Conservation (phyloP, 345 rosid genomes). For the Euphorbia pulcherrima region DNA sequence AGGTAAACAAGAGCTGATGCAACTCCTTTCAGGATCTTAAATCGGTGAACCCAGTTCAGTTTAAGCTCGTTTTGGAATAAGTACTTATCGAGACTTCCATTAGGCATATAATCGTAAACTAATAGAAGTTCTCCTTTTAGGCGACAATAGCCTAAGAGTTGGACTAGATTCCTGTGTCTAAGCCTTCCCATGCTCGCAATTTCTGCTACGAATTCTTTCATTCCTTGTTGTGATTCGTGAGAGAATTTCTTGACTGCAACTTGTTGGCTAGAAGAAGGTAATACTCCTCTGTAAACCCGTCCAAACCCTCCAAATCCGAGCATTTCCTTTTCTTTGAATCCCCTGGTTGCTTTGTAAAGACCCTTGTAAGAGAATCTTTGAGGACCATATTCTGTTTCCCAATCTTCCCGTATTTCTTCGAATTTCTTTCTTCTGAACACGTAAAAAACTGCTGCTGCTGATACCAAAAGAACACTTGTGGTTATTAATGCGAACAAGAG, state of each 20-base stretch:
- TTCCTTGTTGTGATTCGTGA: constrained; percentile 6
- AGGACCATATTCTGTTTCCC: constrained; percentile 6
- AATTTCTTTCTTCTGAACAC: neutral
- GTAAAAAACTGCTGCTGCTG: neutral
- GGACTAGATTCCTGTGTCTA: constrained; percentile 3
- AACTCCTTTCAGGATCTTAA: constrained; percentile 6
- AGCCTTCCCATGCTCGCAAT: constrained; percentile 5
- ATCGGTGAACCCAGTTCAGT: neutral
- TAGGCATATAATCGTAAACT: constrained; percentile 6
- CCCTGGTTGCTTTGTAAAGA: constrained; percentile 5
- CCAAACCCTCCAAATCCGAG: neutral
- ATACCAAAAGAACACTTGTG: neutral
- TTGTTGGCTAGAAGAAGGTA: neutral
- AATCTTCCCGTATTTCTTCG: neutral
- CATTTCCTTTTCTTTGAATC: neutral
- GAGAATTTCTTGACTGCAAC: constrained; percentile 1
- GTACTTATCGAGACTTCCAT: constrained; percentile 8
- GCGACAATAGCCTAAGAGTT: constrained; percentile 1
- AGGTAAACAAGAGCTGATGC: constrained; percentile 5
- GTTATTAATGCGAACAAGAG: neutral
- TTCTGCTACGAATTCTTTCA: constrained; percentile 3
- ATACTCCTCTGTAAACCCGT: neutral
- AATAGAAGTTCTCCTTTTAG: constrained; percentile 1
- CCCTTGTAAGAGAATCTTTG: constrained; percentile 1
- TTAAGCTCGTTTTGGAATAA: neutral